Evolutionary conservation across 768 basidiomycete genomes (phyloP).

Genomic region (Rhodotorula taiwanensis): DNA sequence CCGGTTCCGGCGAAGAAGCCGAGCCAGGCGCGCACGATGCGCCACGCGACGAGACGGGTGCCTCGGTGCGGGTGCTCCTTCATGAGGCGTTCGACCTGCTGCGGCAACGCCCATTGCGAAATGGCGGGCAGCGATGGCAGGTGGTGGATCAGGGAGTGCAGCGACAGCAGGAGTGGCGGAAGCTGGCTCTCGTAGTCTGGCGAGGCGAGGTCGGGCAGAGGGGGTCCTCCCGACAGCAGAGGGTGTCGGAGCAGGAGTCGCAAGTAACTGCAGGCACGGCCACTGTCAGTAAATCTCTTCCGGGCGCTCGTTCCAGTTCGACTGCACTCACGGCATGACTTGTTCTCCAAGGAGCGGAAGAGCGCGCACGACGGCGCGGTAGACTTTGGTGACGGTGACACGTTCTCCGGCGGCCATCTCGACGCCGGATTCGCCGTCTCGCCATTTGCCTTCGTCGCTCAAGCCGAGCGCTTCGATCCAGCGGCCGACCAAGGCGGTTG

Average conservation of each 20-base stretch:
- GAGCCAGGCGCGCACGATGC: slow-evolving; percentile 33
- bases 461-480: slow-evolving; percentile 59
- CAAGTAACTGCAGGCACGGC: slow-evolving; percentile 7
- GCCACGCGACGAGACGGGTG: slow-evolving; percentile 40
- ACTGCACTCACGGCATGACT: slow-evolving; percentile 43
- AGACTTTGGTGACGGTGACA: slow-evolving; percentile 46
- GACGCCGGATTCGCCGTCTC: slow-evolving; percentile 16
- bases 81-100: slow-evolving; percentile 20
- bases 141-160: slow-evolving; percentile 20
- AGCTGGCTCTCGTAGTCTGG: slow-evolving; percentile 11
- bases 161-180: slow-evolving; percentile 22
- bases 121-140: slow-evolving; percentile 33
- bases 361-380: slow-evolving; percentile 39
- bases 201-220: slow-evolving; percentile 39
- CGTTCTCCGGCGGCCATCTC: slow-evolving; percentile 40
- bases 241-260: slow-evolving; percentile 39
- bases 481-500: slow-evolving; percentile 69
- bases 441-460: slow-evolving; percentile 42
- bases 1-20: slow-evolving; percentile 30
- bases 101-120: slow-evolving; percentile 31
- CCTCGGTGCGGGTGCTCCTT: slow-evolving; percentile 35
- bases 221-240: slow-evolving; percentile 50
- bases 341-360: slow-evolving; percentile 42
- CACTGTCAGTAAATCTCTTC: slow-evolving; percentile 55
- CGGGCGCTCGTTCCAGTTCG: neutral